phyloP scores from a whole-genome alignment of 306 rosid genomes.

The Fragaria iinumae region DNA sequence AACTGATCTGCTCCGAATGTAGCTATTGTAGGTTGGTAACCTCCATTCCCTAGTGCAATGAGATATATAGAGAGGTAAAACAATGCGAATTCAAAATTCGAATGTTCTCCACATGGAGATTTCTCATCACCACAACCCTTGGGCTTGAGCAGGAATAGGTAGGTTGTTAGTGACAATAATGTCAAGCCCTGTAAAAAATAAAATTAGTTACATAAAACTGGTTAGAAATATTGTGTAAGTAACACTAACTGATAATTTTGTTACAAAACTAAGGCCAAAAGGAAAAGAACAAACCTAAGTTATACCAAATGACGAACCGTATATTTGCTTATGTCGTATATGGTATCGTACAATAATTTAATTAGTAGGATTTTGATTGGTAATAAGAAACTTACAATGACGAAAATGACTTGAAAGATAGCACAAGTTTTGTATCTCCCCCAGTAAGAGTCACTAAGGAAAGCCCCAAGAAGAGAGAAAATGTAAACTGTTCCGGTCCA shows the following conservation, averaged over 20 bases:
- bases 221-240: no score
- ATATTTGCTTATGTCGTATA: no score
- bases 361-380: background rate
- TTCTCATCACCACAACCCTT: constrained; percentile 62
- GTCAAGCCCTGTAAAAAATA: constrained; percentile 51
- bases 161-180: constrained; percentile 52
- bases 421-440: constrained; percentile 77
- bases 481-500: constrained; percentile 83
- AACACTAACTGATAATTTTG: no score
- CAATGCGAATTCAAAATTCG: constrained; percentile 29
- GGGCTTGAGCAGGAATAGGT: constrained; percentile 56
- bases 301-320: background rate
- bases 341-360: background rate
- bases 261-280: background rate
- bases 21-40: constrained; percentile 77
- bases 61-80: constrained; percentile 65
- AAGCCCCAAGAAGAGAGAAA: constrained; percentile 80
- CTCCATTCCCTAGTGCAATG: constrained; percentile 78
- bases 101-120: constrained; percentile 48
- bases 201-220: background rate
- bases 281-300: background rate
- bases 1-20: constrained; percentile 91
- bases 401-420: constrained; percentile 61
- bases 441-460: constrained; percentile 79
- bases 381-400: constrained; percentile 47